Evolutionary conservation across 202 grass and related monocot species (phyloP), one percentile per base, ranked within the genome.

Genomic region (Panicum hallii): DNA sequence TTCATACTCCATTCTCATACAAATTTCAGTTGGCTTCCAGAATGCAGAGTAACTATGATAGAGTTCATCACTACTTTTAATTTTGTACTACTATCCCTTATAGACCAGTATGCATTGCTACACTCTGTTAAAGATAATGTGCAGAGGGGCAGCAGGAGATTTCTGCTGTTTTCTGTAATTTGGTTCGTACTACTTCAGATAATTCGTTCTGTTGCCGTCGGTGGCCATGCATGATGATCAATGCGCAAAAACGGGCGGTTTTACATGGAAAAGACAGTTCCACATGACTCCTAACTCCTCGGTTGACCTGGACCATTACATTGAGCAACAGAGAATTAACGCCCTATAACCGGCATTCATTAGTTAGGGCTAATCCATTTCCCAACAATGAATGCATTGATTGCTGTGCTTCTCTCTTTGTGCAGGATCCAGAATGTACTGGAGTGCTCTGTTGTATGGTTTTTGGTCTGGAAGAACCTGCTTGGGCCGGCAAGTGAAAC

Each of bases 371-470:
- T 64, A 74, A 83, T 72, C 28, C 57, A 22, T 83, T 83, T 26
- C 17, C 7, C 56, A 52, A 23, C 56, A 83, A 64, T 63, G 17
- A 83, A 83, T 74, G 57, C 80, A 74, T 83, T 74, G 5, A 83
- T 74, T 73, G 80, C 2, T 82, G 41, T 82, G 58, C 68, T 72
- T 82, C 48, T 48, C 55, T 45, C 3, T 10, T 16, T 80, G 38
- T 53, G 36, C 15, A 69, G 49, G 49, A 43, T 80, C 48, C 63
- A 70, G 19, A 82, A 82, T 40, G 50, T 72, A 72, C 40, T 58
- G 42, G 55, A 49, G 56, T 5, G n/a, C 17, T 28, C 54, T 45
- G 26, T 61, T 77, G 19, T 23, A 47, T 61, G 23, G 40, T 55
- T 61, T 26, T 26, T 26, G 26, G 26, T 26, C 26, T 62, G 42